A percentile compares a stretch with the other conserved stretches of the same genome.
phyloP scores from a whole-genome alignment of 2,329 filamentous ascomycete genomes.

The Dothidotthia symphoricarpi region DNA sequence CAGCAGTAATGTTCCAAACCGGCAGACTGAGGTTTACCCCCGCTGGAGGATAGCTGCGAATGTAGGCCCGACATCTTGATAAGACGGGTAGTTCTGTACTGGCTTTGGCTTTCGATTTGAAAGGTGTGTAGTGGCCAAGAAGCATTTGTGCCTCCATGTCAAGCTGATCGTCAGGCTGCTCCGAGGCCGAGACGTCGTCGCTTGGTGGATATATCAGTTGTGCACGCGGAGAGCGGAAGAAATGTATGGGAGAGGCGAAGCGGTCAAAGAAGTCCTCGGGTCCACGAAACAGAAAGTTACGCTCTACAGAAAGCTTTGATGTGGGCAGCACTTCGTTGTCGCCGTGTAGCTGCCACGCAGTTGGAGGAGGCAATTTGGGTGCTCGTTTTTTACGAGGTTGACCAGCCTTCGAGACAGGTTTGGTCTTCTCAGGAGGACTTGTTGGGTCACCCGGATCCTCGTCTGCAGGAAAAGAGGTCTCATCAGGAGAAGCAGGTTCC shows the following conservation, averaged over 20 bases:
- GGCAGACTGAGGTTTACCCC: slow-evolving; percentile 44
- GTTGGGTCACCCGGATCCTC: slow-evolving; percentile 25
- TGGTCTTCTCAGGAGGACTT: slow-evolving; percentile 3
- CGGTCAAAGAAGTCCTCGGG: slow-evolving; percentile 49
- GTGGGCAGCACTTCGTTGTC: slow-evolving; percentile 30
- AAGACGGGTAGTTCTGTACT: slow-evolving; percentile 21
- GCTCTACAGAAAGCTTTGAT: slow-evolving; percentile 31
- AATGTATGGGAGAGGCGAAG: slow-evolving; percentile 52
- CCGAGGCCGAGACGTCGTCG: slow-evolving; percentile 28
- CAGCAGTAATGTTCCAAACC: slow-evolving; percentile 42
- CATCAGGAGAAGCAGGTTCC: slow-evolving; percentile 32
- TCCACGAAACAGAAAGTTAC: slow-evolving; percentile 43
- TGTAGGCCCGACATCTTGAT: slow-evolving; percentile 34
- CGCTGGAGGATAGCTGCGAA: slow-evolving; percentile 46
- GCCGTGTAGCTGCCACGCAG: slow-evolving; percentile 31
- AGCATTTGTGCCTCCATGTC: slow-evolving; percentile 34
- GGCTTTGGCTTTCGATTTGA: slow-evolving; percentile 8
- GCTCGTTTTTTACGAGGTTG: slow-evolving; percentile 17
- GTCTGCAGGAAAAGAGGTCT: slow-evolving; percentile 32
- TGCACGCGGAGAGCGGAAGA: slow-evolving; percentile 49
- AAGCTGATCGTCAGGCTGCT: slow-evolving; percentile 23
- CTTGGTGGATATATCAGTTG: slow-evolving; percentile 25
- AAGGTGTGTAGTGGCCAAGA: slow-evolving; percentile 30
- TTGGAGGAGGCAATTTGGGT: slow-evolving; percentile 16
- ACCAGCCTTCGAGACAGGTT: slow-evolving; percentile 5